Evolutionary conservation across 345 rosid species (phyloP).

Genomic region (Sapria himalayana): DNA sequence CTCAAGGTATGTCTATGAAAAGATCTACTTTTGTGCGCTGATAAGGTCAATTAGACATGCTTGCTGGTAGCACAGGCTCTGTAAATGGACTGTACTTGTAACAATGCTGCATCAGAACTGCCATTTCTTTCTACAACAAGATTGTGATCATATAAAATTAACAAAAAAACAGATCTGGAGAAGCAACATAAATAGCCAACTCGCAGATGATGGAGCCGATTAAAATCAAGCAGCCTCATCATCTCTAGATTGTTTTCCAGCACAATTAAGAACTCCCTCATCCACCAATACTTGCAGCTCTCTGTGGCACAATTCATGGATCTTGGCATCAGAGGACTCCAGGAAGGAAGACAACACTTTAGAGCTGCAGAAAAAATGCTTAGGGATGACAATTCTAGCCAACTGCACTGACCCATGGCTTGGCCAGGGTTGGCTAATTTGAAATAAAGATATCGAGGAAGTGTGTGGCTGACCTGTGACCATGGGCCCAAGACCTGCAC

Average conservation of each 20-base stretch:
- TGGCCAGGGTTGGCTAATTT: no score
- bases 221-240: no score
- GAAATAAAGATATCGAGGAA: no score
- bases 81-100: no score
- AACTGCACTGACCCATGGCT: background rate
- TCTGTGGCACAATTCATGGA: slow-evolving; percentile 23
- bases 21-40: slow-evolving; percentile 39
- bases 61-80: no score
- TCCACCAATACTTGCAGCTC: slow-evolving; percentile 60
- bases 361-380: slow-evolving; percentile 26
- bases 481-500: slow-evolving; percentile 43
- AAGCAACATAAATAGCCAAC: no score
- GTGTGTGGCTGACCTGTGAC: slow-evolving; percentile 77
- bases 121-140: no score
- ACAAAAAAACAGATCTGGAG: no score
- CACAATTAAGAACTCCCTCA: slow-evolving; percentile 36
- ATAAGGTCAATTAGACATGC: slow-evolving; percentile 8
- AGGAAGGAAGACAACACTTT: slow-evolving; percentile 53
- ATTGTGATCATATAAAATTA: no score
- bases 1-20: slow-evolving; percentile 17
- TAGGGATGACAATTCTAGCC: background rate
- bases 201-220: no score
- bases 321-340: slow-evolving; percentile 34
- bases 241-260: no score
- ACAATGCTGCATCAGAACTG: no score